Conservation (phyloP, 2,329 filamentous ascomycete genomes). For the Xylariaceae sp. region DNA sequence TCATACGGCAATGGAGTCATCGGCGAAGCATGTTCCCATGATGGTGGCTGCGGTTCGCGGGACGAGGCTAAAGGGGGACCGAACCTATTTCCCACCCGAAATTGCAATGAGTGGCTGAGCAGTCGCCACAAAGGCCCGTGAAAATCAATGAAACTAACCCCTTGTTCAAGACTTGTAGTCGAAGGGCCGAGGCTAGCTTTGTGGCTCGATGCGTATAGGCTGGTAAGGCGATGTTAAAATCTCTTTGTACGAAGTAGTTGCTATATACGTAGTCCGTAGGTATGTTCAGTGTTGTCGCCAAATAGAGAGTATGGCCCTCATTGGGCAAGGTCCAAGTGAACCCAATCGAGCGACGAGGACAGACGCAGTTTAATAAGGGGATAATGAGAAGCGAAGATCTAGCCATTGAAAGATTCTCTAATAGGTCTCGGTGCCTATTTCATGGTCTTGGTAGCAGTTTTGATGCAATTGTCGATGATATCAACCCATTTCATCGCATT, state of each 20-base stretch:
- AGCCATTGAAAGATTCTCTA: neutral
- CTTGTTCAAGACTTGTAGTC: neutral
- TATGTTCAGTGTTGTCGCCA: neutral
- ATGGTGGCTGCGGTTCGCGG: too few species aligned
- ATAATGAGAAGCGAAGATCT: too few species aligned
- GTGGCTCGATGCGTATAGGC: neutral
- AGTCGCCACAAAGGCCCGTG: neutral
- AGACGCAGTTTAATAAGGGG: neutral
- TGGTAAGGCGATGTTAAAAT: neutral
- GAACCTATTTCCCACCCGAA: too few species aligned
- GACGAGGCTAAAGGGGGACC: too few species aligned
- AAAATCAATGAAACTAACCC: neutral
- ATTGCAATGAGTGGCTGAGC: too few species aligned
- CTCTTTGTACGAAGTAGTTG: neutral
- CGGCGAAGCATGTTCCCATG: too few species aligned
- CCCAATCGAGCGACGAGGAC: neutral
- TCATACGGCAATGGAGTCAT: too few species aligned
- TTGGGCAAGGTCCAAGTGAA: neutral
- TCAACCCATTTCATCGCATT: constrained; percentile 55
- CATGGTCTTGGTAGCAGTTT: constrained; percentile 40
- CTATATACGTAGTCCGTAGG: neutral
- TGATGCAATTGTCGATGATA: constrained; percentile 51
- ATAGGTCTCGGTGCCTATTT: constrained; percentile 1
- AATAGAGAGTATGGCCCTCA: neutral
- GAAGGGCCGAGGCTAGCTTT: neutral